phyloP scores from a whole-genome alignment of 257 asterid species.

The Petunia axillaris region DNA sequence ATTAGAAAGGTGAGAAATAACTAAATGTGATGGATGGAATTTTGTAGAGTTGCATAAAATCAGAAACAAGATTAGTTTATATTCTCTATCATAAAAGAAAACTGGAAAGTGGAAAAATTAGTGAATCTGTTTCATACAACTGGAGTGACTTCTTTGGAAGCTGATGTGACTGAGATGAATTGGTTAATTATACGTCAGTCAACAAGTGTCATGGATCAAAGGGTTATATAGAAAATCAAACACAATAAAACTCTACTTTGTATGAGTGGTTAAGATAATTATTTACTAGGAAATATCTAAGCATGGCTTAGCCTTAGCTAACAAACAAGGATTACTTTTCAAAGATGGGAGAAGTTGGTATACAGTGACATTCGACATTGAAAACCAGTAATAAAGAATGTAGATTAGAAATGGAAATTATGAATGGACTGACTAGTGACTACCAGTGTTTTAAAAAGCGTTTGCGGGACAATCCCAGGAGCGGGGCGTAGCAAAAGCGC shows the following conservation, averaged over 20 bases:
- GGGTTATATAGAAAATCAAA: not conserved
- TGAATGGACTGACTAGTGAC: too few relatives aligned
- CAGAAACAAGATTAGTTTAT: not conserved
- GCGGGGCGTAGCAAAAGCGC: too few relatives aligned
- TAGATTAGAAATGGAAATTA: too few relatives aligned
- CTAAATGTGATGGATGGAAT: not conserved
- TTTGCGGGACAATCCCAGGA: too few relatives aligned
- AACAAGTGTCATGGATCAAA: not conserved
- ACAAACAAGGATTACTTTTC: not conserved
- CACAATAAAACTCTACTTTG: not conserved
- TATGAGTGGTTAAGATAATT: too few relatives aligned
- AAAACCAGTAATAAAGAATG: too few relatives aligned
- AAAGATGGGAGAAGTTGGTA: not conserved
- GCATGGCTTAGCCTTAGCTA: not conserved
- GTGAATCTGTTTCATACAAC: conserved; percentile 7
- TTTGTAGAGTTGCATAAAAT: not conserved
- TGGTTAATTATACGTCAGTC: not conserved
- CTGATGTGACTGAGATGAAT: not conserved
- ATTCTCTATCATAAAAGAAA: not conserved
- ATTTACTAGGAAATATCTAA: too few relatives aligned
- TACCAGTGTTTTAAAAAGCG: too few relatives aligned
- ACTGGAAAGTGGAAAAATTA: not conserved
- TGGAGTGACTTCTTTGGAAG: conserved; percentile 1
- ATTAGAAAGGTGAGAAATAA: not conserved
- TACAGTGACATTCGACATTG: too few relatives aligned